phyloP scores from a whole-genome alignment of 2,329 filamentous ascomycete genomes.

The Alternaria sp. region DNA sequence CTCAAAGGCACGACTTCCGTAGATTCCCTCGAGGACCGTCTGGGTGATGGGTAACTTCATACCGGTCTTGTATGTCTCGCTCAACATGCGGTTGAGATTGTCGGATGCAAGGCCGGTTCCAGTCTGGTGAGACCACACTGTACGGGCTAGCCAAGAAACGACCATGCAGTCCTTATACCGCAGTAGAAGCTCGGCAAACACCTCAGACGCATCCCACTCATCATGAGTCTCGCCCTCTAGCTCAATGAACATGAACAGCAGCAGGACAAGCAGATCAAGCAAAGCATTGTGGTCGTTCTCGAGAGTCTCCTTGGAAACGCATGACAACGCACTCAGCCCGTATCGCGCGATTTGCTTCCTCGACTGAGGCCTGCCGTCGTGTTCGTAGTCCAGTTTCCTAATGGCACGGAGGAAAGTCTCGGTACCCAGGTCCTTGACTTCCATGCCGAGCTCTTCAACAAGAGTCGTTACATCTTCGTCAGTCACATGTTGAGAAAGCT shows the following conservation, averaged over 20 bases:
- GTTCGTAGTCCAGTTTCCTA: constrained; percentile 55
- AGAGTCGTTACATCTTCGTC: constrained; percentile 69
- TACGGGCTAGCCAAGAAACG: constrained; percentile 45
- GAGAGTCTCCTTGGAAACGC: constrained; percentile 79
- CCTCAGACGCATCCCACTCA: constrained; percentile 66
- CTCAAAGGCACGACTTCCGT: constrained; percentile 41
- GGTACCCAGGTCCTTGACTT: constrained; percentile 52
- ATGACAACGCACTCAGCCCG: constrained; percentile 76
- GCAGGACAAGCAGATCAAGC: constrained; percentile 80
- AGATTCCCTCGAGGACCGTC: constrained; percentile 46
- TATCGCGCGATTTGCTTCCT: constrained; percentile 70
- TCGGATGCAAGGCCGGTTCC: constrained; percentile 39
- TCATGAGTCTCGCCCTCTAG: constrained; percentile 72
- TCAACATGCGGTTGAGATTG: constrained; percentile 28
- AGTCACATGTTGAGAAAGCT: constrained; percentile 78
- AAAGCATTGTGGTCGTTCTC: constrained; percentile 75
- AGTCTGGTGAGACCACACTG: constrained; percentile 41
- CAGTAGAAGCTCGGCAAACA: constrained; percentile 70
- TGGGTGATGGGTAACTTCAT: constrained; percentile 43
- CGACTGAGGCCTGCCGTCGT: constrained; percentile 47
- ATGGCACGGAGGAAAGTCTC: constrained; percentile 61
- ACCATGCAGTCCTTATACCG: constrained; percentile 46
- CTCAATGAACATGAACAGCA: constrained; percentile 77
- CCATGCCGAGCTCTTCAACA: constrained; percentile 68
- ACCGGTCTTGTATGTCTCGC: constrained; percentile 31